Evolutionary conservation across 257 asterid genomes (phyloP).

Genomic region (Solanum medicagineum): DNA sequence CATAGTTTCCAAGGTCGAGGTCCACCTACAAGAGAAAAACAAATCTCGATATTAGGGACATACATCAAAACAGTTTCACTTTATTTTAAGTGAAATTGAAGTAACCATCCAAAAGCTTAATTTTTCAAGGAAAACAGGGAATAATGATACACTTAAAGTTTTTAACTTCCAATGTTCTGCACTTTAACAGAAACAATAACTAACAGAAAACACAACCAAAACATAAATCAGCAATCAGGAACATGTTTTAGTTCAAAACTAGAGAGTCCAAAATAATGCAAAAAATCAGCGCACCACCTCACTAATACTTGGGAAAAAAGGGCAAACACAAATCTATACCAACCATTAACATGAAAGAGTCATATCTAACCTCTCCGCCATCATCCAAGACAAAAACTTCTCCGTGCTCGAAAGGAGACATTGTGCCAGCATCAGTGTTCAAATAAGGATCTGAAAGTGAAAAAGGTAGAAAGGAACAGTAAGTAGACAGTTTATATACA

Average conservation of each 20-base stretch:
- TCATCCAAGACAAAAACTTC: slow-evolving; percentile 69
- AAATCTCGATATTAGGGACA: neutral
- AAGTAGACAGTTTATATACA: neutral
- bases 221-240: neutral
- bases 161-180: neutral
- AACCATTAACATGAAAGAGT: neutral
- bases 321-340: neutral
- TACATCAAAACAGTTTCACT: neutral
- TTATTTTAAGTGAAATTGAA: neutral
- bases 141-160: neutral
- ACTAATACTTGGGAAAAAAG: neutral
- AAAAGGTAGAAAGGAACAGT: neutral
- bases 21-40: slow-evolving; percentile 59
- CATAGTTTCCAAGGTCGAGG: slow-evolving; percentile 95
- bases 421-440: slow-evolving; percentile 70
- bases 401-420: slow-evolving; percentile 80
- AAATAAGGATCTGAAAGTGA: slow-evolving; percentile 52
- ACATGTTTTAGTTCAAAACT: neutral
- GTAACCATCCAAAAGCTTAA: neutral
- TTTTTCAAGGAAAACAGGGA: neutral
- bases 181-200: neutral
- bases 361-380: slow-evolving; percentile 61
- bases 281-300: neutral
- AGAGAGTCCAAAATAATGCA: neutral
- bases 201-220: neutral